Evolutionary conservation across 345 rosid species (phyloP), one percentile per base, ranked within the genome.

Genomic region (Populus simonii): DNA sequence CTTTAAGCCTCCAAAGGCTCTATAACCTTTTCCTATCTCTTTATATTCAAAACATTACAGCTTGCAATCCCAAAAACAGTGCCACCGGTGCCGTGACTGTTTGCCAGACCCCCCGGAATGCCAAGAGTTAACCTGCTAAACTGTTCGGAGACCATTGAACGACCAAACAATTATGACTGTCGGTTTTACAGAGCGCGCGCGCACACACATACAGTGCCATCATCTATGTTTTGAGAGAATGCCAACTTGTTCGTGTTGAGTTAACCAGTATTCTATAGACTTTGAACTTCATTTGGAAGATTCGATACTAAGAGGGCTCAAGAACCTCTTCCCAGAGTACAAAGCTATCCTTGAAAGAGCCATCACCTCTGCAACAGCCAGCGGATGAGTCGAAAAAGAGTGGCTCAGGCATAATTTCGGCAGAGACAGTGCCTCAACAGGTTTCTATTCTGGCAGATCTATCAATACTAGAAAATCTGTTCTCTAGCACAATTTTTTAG

Each of bases 21-120:
- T n/a, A n/a, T n/a, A n/a, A n/a, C n/a, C n/a, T n/a, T n/a, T n/a
- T n/a, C n/a, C n/a, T n/a, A n/a, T n/a, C n/a, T n/a, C n/a, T n/a
- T n/a, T n/a, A n/a, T n/a, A n/a, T n/a, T n/a, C n/a, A n/a, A n/a
- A n/a, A n/a, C n/a, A n/a, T n/a, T n/a, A n/a, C n/a, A n/a, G 23
- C 16, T 62, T 65, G 80, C 78, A 0, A 31, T 69, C 36, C 36
- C 36, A 33, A 5, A 4, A 33, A 87, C 99, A 74, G 97, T 92
- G 85, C 92, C 99, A 74, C 99, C 93, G 39, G 98, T 92, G 81
- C 98, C 99, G 53, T 93, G 91, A 86, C 98, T 96, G 76, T 90
- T 89, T 29, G 98, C 98, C 69, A 96, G 71, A 83, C 92, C 99
- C 68, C 99, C 96, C 38, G 99, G 93, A 70, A 86, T 89, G 83